Conservation (phyloP, 2,329 filamentous ascomycete genomes). For the Triangularia setosa region DNA sequence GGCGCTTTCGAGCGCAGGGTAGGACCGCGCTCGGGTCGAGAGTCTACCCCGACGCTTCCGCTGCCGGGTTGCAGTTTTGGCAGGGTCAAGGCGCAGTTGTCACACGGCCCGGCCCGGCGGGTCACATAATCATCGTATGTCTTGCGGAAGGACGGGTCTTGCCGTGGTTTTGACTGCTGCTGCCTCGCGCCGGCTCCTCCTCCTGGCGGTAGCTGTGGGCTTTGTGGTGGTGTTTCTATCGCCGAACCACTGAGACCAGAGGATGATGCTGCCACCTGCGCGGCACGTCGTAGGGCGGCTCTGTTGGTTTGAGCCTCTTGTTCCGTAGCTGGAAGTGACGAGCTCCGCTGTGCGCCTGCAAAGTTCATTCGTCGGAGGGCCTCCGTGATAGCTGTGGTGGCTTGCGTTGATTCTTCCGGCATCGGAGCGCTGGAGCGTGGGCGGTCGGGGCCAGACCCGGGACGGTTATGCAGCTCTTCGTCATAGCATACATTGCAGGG, state of each 20-base stretch:
- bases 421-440: slow-evolving; percentile 40
- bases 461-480: slow-evolving; percentile 32
- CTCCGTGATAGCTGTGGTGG: slow-evolving; percentile 40
- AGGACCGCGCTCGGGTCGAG: slow-evolving; percentile 35
- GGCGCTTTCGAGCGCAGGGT: slow-evolving; percentile 59
- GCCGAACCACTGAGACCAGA: slow-evolving; percentile 31
- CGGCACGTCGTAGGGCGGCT: slow-evolving; percentile 39
- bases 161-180: slow-evolving; percentile 34
- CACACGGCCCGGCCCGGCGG: slow-evolving; percentile 60
- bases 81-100: slow-evolving; percentile 65
- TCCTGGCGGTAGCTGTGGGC: slow-evolving; percentile 42
- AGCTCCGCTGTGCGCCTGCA: slow-evolving; percentile 36
- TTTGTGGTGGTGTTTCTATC: slow-evolving; percentile 56
- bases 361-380: slow-evolving; percentile 47
- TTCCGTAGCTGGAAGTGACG: slow-evolving; percentile 42
- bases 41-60: slow-evolving; percentile 38
- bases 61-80: slow-evolving; percentile 45
- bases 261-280: slow-evolving; percentile 27
- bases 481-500: slow-evolving; percentile 59
- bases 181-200: not conserved
- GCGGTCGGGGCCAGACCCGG: slow-evolving; percentile 29
- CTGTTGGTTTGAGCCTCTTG: slow-evolving; percentile 43
- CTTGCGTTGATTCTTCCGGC: slow-evolving; percentile 32
- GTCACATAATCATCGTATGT: slow-evolving; percentile 65
- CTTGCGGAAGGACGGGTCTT: slow-evolving; percentile 57